Conservation (phyloP, 192 early-diverging fungal species). For the Rhizophagus clarus region DNA sequence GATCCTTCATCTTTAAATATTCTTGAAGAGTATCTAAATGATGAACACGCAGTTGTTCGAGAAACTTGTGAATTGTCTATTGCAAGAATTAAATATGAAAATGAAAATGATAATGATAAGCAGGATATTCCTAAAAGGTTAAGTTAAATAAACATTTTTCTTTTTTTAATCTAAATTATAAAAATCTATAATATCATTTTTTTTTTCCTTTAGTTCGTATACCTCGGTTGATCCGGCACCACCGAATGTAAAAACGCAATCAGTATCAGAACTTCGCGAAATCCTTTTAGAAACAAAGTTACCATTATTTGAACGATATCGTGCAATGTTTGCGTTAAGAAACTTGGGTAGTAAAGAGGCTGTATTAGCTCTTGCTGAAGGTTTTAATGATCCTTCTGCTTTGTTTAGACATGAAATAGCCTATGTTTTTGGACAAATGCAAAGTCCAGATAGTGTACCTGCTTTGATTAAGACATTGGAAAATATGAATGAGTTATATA, state of each 20-base stretch:
- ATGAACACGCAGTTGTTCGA: constrained; percentile 67
- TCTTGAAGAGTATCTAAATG: constrained; percentile 76
- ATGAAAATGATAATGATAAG: constrained; percentile 52
- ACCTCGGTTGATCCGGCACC: constrained; percentile 93
- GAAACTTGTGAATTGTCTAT: constrained; percentile 93
- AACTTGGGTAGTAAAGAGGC: constrained; percentile 83
- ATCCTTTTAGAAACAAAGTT: constrained; percentile 69
- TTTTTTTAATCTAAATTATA: neutral
- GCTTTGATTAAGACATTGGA: constrained; percentile 76
- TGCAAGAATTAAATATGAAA: constrained; percentile 82
- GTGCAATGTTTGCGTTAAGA: constrained; percentile 92
- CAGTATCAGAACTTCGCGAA: constrained; percentile 64
- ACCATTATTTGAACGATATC: constrained; percentile 88
- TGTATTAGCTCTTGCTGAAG: constrained; percentile 82
- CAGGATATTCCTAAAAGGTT: constrained; percentile 44
- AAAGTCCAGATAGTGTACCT: constrained; percentile 88
- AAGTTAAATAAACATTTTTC: constrained; percentile 24
- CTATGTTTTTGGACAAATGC: constrained; percentile 98
- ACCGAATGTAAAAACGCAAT: constrained; percentile 61
- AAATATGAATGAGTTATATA: constrained; percentile 75
- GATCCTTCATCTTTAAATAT: constrained; percentile 64
- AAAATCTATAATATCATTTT: constrained; percentile 3
- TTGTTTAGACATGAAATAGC: constrained; percentile 95
- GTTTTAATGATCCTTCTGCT: constrained; percentile 64
- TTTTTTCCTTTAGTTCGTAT: constrained; percentile 52